These are phyloP conservation scores for Pythium phragmitis DNA, from an alignment of 352 stramenopile genomes.

Conservation along the genomic window DNA sequence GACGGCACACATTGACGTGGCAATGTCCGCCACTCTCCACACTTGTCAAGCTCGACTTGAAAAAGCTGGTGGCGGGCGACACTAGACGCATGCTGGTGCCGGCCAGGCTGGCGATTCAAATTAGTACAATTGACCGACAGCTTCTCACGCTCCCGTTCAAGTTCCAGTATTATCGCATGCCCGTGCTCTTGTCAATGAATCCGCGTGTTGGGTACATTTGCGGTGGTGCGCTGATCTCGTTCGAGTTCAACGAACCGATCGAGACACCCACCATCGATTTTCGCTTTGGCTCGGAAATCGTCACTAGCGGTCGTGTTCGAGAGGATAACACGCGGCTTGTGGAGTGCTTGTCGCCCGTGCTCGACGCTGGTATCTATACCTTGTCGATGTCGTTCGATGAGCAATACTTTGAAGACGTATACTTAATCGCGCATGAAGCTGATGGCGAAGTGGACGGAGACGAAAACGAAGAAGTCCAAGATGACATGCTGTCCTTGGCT, in stretches of 20 bases:
- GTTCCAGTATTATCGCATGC: constrained; percentile 58
- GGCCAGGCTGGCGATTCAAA: constrained; percentile 45
- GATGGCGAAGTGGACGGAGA: neutral
- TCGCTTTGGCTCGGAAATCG: constrained; percentile 41
- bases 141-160: constrained; percentile 44
- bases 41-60: constrained; percentile 6
- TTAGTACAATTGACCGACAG: constrained; percentile 59
- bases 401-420: constrained; percentile 52
- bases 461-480: neutral
- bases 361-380: constrained; percentile 39
- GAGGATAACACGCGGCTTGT: constrained; percentile 41
- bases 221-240: constrained; percentile 59
- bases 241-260: constrained; percentile 59
- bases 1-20: constrained; percentile 51
- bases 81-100: constrained; percentile 40
- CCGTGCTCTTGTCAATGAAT: constrained; percentile 49
- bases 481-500: neutral
- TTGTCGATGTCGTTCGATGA: constrained; percentile 68
- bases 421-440: neutral
- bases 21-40: constrained; percentile 41
- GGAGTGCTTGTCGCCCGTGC: constrained; percentile 61
- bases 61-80: neutral
- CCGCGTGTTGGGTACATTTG: constrained; percentile 60
- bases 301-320: constrained; percentile 26
- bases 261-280: constrained; percentile 62